Evolutionary conservation across 176 grass and related monocot genomes (phyloP), one percentile per base, ranked within the genome.

Genomic region (Poa pratensis): DNA sequence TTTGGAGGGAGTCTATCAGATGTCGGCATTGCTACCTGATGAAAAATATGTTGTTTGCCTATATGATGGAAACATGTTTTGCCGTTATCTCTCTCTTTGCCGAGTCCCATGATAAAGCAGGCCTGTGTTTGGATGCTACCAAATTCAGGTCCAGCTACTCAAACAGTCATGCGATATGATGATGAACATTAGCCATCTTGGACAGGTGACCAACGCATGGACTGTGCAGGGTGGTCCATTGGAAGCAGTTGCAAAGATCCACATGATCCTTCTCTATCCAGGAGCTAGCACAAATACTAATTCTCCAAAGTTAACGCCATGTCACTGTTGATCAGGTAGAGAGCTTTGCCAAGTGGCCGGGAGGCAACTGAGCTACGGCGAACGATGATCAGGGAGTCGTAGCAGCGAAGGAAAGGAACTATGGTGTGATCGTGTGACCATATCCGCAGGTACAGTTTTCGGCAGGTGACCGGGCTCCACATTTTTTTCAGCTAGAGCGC

Each of bases 401-500:
- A 73, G 26, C 19, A 40, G 19, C 81, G 20, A 75, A 49, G 35
- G 34, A 66, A 75, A 8, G 37, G 75, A 80, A 70, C 51, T 59
- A 18, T 23, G 20, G 22, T 37, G 68, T 35, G 76, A 69, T 7
- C 10, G 35, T 48, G 27, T 6, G 53, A 42, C 40, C 77, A 69
- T 43, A 77, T 89, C 77, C 77, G 13, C 40, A 23, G 4, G 51
- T 22, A 79, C n/a, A 89, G 51, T 85, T 64, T 19, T n/a, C 11
- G 27, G 35, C 22, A 0, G 52, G 80, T 72, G 24, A 30, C 20
- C 17, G 22, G 68, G 35, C 37, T 73, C 68, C 68, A 73, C 68
- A 28, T 46, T 58, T 50, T 50, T 14, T 48, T 65, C 27, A 46
- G 52, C 37, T 7, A 43, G 34, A 43, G 32, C 28, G 80, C 2